Evolutionary conservation across 768 basidiomycete genomes (phyloP).

Genomic region (Clathrus columnatus): DNA sequence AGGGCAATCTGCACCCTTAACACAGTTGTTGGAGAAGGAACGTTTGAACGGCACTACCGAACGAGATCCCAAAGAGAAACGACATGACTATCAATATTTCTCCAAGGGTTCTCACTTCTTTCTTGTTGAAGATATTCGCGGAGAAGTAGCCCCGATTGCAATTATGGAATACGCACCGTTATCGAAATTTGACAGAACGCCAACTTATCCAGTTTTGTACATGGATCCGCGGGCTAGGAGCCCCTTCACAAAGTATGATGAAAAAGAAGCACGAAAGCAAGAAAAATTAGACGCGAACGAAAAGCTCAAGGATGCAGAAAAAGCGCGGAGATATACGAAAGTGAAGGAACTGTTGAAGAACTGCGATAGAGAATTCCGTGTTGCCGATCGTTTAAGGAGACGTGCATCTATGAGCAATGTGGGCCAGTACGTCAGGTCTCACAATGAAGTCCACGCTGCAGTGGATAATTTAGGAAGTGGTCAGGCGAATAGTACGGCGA

Average conservation of each 20-base stretch:
- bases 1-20: slow-evolving; percentile 36
- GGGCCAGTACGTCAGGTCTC: slow-evolving; percentile 36
- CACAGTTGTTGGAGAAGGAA: slow-evolving; percentile 51
- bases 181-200: slow-evolving; percentile 41
- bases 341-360: slow-evolving; percentile 22
- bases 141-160: slow-evolving; percentile 77
- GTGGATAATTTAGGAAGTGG: slow-evolving; percentile 27
- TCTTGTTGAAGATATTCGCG: slow-evolving; percentile 83
- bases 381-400: slow-evolving; percentile 53
- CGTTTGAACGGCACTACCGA: slow-evolving; percentile 78
- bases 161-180: slow-evolving; percentile 64
- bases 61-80: slow-evolving; percentile 82
- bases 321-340: slow-evolving; percentile 25
- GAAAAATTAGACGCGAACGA: slow-evolving; percentile 41
- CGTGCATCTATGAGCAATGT: slow-evolving; percentile 59
- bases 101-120: slow-evolving; percentile 65
- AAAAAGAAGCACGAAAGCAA: slow-evolving; percentile 60
- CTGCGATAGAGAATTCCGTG: slow-evolving; percentile 22
- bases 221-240: slow-evolving; percentile 67
- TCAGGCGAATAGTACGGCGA: slow-evolving; percentile 56
- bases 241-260: slow-evolving; percentile 70
- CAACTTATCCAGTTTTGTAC: slow-evolving; percentile 77
- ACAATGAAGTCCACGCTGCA: slow-evolving; percentile 28
- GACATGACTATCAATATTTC: slow-evolving; percentile 87
- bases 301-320: slow-evolving; percentile 30